Base-by-base conservation (phyloP, 2,329 filamentous ascomycete species). In the Aureobasidium sp. region DNA sequence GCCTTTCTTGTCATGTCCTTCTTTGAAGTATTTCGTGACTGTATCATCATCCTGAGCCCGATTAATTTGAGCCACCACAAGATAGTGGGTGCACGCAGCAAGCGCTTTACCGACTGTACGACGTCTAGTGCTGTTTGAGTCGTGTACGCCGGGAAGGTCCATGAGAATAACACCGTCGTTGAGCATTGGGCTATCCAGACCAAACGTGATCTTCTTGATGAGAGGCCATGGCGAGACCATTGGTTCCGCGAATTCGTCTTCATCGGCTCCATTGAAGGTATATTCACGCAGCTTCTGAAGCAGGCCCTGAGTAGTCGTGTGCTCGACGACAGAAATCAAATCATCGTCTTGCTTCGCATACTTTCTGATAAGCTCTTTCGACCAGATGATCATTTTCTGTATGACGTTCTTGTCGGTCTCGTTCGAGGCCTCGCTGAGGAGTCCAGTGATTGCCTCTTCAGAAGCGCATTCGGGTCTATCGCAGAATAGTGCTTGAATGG, bases 61-160 rank as follows among this genome's bases (percentile, higher is more conserved):
- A 17, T 36, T 50, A 32, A 66, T 63, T 9, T 65, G 26, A 0
- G 65, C 63, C 2, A 64, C 63, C 2, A 61, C 44, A 24, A 64
- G 62, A 27, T 57, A 60, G 55, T 69, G 65, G 1, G 66, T 65
- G 47, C 65, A 65, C 34, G 60, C 13, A 15, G 55, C 62, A 13
- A 52, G 59, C 13, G 65, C 51, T 9, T 41, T 44, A 1, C 57
- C 15, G 0, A 66, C 66, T 15, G 60, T 67, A 6, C 36, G n/a
- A 2, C 27, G 44, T 9, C 67, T 64, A 34, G 63, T 65, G 5
- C 34, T 57, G 46, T 68, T 67, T 24, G 44, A 32, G 44, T 69
- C 68, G 6, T 65, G 63, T 0, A 65, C 52, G 2, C 67, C 68
- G 5, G 68, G 67, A 17, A 61, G 29, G 50, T 70, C 67, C 10